These are phyloP conservation scores for Medicago lupulina DNA, from an alignment of 306 rosid genomes.

Conservation along the genomic window DNA sequence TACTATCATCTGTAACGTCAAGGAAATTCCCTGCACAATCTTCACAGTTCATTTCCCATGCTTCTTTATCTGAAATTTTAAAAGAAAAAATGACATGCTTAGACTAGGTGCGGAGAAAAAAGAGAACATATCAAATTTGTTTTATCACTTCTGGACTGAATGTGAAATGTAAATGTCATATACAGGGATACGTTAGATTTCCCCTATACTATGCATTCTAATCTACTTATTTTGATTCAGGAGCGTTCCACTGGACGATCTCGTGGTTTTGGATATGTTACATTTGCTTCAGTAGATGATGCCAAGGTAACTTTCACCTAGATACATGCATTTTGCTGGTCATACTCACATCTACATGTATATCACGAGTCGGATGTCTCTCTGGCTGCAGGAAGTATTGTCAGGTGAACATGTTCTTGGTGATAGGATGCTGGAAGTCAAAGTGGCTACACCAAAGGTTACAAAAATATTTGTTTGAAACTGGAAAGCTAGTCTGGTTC, in stretches of 20 bases:
- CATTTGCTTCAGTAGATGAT: slow-evolving; percentile 88
- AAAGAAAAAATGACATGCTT: slow-evolving; percentile 21
- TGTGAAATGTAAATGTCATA: not conserved
- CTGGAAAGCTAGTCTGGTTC: slow-evolving; percentile 13
- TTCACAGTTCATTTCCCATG: slow-evolving; percentile 14
- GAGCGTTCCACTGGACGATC: slow-evolving; percentile 95
- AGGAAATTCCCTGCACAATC: slow-evolving; percentile 2
- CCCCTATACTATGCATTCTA: slow-evolving; percentile 11
- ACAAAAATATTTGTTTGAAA: slow-evolving; percentile 9
- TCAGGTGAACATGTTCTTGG: slow-evolving; percentile 91
- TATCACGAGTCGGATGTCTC: slow-evolving; percentile 9
- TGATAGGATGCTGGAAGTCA: slow-evolving; percentile 91
- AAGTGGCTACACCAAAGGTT: slow-evolving; percentile 99
- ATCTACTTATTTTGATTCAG: slow-evolving; percentile 49
- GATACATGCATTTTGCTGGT: not conserved
- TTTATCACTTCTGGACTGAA: slow-evolving; percentile 12
- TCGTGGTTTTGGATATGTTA: slow-evolving; percentile 98
- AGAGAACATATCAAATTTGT: slow-evolving; percentile 3
- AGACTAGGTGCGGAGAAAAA: not conserved
- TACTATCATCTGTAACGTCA: not conserved
- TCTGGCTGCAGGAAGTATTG: slow-evolving; percentile 66
- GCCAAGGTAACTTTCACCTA: slow-evolving; percentile 66
- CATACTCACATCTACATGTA: not conserved
- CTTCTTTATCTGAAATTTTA: not conserved
- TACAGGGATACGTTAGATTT: slow-evolving; percentile 6